Evolutionary conservation across 2,329 filamentous ascomycete species (phyloP), one percentile per base, ranked within the genome.

Genomic region (Talaromyces sp.): DNA sequence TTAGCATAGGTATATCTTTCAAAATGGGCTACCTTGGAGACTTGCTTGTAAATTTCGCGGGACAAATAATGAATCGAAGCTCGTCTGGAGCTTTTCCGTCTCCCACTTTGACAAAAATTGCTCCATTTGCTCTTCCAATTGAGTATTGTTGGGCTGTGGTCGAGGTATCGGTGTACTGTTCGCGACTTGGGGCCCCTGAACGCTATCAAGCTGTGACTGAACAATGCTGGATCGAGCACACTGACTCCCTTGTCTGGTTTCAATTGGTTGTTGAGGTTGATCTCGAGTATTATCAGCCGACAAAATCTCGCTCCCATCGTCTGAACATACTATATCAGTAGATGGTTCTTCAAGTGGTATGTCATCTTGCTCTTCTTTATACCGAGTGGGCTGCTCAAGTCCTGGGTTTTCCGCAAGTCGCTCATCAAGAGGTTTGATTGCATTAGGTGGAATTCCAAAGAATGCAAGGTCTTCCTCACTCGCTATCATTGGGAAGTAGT

Each of bases 401-500:
- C 35, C 35, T 37, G 2, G 8, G 5, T 37, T 13, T 8, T 10
- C 11, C 22, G 41, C 31, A 13, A 8, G 31, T 56, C 2, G 10
- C 24, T 27, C 41, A 49, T 24, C 4, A 35, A 19, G 19, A 35
- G 58, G 41, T 24, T 9, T 41, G 7, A 35, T 1, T 35, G 58
- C 24, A 47, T 35, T n/a, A 22, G 58, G 58, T 14, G 41, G 43
- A 2, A 49, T 35, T 37, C 58, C 58, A 49, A 47, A 60, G 43
- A 60, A 60, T 22, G 58, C 41, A 22, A 27, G 3, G 2, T 35
- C n/a, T n/a, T 49, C 16, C 16, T 45, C 31, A 11, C 39, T 35
- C 9, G 58, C 58, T 22, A 60, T 45, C 58, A 60, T 60, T 13
- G 58, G 58, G 11, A 60, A 60, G n/a, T 47, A 60, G 11, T 13